A percentile compares a stretch with the other conserved stretches of the same genome.
Conservation (phyloP, 768 basidiomycete species). For the Mycena indigotica region DNA sequence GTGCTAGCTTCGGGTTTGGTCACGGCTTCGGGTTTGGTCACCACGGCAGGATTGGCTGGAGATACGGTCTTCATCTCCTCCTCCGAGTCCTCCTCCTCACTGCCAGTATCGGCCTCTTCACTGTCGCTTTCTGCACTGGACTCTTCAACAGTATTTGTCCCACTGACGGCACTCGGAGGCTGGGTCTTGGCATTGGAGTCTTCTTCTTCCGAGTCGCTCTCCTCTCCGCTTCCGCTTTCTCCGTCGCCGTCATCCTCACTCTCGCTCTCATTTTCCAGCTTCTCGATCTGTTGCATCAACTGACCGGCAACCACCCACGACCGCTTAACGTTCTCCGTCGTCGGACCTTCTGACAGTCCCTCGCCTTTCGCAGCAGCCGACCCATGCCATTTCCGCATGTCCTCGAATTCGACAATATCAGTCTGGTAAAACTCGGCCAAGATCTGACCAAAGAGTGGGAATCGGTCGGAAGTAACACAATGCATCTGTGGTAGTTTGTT, state of each 20-base stretch:
- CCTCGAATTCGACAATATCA: slow-evolving; percentile 91
- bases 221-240: slow-evolving; percentile 21
- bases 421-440: slow-evolving; percentile 85
- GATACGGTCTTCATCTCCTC: too few species aligned
- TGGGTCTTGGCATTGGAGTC: slow-evolving; percentile 27
- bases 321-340: slow-evolving; percentile 60
- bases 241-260: slow-evolving; percentile 31
- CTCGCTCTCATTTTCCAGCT: slow-evolving; percentile 63
- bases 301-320: slow-evolving; percentile 70
- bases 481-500: slow-evolving; percentile 47
- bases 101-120: slow-evolving; percentile 33
- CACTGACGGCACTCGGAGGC: slow-evolving; percentile 8
- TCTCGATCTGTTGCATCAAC: slow-evolving; percentile 82
- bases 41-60: too few species aligned
- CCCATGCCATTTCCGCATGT: slow-evolving; percentile 85
- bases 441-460: slow-evolving; percentile 80
- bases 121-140: slow-evolving; percentile 26
- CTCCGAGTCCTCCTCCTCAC: slow-evolving; percentile 33
- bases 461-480: slow-evolving; percentile 63
- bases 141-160: slow-evolving; percentile 12
- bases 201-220: slow-evolving; percentile 25
- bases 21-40: too few species aligned
- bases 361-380: slow-evolving; percentile 56
- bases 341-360: slow-evolving; percentile 40
- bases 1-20: too few species aligned